phyloP scores from a whole-genome alignment of 208 protist genomes.

The Trypanosoma mega region DNA sequence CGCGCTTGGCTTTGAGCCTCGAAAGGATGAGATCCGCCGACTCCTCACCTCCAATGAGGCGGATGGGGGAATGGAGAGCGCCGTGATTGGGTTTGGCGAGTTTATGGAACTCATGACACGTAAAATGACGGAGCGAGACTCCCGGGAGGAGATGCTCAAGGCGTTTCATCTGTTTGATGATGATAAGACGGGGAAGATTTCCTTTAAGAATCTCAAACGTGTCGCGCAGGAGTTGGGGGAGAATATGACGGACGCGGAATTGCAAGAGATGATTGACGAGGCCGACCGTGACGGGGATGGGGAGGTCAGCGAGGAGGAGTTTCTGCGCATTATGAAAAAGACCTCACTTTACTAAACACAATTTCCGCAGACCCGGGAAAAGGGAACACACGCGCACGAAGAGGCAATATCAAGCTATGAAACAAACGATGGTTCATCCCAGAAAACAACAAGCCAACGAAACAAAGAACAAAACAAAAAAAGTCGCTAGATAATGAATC shows the following conservation, averaged over 20 bases:
- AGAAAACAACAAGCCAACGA: too few relatives aligned
- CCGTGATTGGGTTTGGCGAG: slow-evolving; percentile 78
- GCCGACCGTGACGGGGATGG: slow-evolving; percentile 96
- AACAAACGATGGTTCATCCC: too few relatives aligned
- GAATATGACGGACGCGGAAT: slow-evolving; percentile 96
- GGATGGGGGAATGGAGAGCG: slow-evolving; percentile 26
- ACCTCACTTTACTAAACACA: slow-evolving; percentile 73
- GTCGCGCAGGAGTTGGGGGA: slow-evolving; percentile 96
- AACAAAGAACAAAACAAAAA: background rate
- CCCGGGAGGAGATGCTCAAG: slow-evolving; percentile 94
- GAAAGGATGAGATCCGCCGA: slow-evolving; percentile 91
- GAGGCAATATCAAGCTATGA: too few relatives aligned
- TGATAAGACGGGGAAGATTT: slow-evolving; percentile 94
- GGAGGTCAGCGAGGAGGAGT: slow-evolving; percentile 95
- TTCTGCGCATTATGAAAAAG: slow-evolving; percentile 96
- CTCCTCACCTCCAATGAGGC: slow-evolving; percentile 55
- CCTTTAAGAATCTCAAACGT: slow-evolving; percentile 96
- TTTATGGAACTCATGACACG: slow-evolving; percentile 88
- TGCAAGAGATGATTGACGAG: slow-evolving; percentile 98
- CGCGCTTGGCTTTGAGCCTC: slow-evolving; percentile 94
- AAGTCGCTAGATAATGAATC: background rate
- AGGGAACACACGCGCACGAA: too few relatives aligned
- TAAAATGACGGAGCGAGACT: slow-evolving; percentile 90
- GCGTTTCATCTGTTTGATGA: slow-evolving; percentile 96
- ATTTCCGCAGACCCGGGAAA: too few relatives aligned